Base-by-base conservation (phyloP, 225 moss, liverwort and hornwort species). In the Marchantia polymorpha region DNA sequence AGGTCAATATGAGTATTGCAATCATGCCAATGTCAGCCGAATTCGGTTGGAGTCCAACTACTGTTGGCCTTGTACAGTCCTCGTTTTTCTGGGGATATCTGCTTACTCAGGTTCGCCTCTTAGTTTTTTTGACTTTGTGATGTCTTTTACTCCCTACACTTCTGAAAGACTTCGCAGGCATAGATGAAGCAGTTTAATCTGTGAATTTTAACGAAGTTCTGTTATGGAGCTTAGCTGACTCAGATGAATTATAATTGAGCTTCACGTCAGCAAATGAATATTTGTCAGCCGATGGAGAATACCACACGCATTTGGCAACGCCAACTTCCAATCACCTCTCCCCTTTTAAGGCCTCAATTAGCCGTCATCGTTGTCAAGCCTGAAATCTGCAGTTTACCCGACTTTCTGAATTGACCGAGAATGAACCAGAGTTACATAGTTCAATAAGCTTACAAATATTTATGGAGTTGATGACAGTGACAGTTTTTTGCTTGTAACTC, bases 71-170 rank as follows among this genome's bases (percentile, higher is more conserved):
- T 56, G 99, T 99, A 25, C 99, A 99, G 73, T 99, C 99, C 12
- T 99, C 99, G 46, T 99, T 99, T 75, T 99, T 99, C 87, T 99
- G 99, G 99, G 99, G 99, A 50, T 99, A 99, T 84, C 91, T 99
- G 31, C 90, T 99, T 29, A 99, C 99, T 77, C 99, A 99, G 97
- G 97, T 99, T 59, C 20, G 10, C 50, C 51, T 46, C 39, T 5
- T 39, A 39, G 39, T 39, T 39, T 39, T 39, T 39, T 39, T 39
- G 3, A 39, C 39, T 39, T 39, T 39, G 3, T 5, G 2, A 39
- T 39, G 39, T 39, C 39, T 39, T 39, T 5, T 39, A 39, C 39
- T 39, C 39, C 39, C 39, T 39, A 39, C 39, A 39, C 39, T 39
- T 39, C 39, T 39, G 39, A 39, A 39, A 39, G 39, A 39, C 39